These are phyloP conservation scores for Coelastrella sp. DNA, from an alignment of 139 green algal species.

Conservation along the genomic window DNA sequence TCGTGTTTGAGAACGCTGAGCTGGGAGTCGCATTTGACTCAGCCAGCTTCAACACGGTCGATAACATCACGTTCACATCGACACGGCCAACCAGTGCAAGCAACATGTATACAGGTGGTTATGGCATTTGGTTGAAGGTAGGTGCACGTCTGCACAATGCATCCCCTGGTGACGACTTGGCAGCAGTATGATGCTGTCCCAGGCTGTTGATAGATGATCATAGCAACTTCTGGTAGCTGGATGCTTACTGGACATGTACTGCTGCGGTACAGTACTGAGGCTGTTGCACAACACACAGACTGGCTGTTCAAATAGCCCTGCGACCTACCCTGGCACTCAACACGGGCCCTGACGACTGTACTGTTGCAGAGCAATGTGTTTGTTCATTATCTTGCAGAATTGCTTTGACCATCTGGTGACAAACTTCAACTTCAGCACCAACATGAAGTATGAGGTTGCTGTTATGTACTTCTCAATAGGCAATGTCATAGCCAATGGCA, in stretches of 20 bases:
- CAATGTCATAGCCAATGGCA: constrained; percentile 37
- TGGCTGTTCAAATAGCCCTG: too few relatives aligned
- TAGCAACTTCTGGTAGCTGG: too few relatives aligned
- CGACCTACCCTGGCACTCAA: too few relatives aligned
- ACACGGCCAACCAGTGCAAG: background rate
- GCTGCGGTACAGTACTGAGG: too few relatives aligned
- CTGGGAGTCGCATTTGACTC: constrained; percentile 35
- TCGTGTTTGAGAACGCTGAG: constrained; percentile 48
- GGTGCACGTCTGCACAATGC: background rate
- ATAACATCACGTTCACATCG: constrained; percentile 41
- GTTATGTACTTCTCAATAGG: constrained; percentile 42
- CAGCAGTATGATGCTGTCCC: too few relatives aligned
- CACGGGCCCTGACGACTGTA: too few relatives aligned
- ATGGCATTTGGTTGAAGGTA: constrained; percentile 38
- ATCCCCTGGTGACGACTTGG: too few relatives aligned
- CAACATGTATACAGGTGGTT: constrained; percentile 1
- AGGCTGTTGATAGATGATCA: too few relatives aligned
- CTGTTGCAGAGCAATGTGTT: background rate
- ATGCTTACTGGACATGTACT: too few relatives aligned
- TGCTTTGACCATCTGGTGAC: constrained; percentile 29
- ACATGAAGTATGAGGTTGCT: constrained; percentile 24
- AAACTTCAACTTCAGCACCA: constrained; percentile 24
- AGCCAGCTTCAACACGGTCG: constrained; percentile 41
- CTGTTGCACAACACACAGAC: too few relatives aligned
- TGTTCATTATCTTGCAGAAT: background rate